Base-by-base conservation (phyloP, 2,329 filamentous ascomycete species). In the Penicillium palitans region DNA sequence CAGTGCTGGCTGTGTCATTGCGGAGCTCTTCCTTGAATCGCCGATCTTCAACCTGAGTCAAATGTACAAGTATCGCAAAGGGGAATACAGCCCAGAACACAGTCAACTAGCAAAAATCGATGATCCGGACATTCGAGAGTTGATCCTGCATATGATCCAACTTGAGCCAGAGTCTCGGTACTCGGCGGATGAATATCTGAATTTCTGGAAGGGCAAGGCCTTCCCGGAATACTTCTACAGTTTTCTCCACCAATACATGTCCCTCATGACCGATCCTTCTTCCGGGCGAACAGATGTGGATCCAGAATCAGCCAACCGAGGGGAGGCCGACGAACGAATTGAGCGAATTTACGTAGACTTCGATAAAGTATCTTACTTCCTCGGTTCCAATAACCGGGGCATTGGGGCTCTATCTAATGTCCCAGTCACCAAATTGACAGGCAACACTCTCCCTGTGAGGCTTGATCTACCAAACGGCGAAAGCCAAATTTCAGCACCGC, bases 21-120 rank as follows among this genome's bases (percentile, higher is more conserved):
- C 95, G 1, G 95, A 99, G 74, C 82, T 99, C 39, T 97, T 99
- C 66, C 84, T 98, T 6, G 95, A 99, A 76, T 85, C 92, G 0
- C 93, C 96, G 9, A 93, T 98, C n/a, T 98, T 99, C 76, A 96
- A 87, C n/a, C 83, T 99, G 12, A 96, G 91, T 67, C 93, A 98
- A 74, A 84, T 99, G 53, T 98, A 93, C 80, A 93, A 93, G 71
- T 99, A 97, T 71, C 88, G 92, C 41, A 88, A 90, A 62, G 90
- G 91, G 65, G 93, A 99, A 70, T 98, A 96, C 72, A 91, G 96
- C 68, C 93, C 93, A 0, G 86, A 87, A 52, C 87, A 90, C 47
- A 87, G 89, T 6, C 88, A 95, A 66, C 78, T 99, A 42, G 88
- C 85, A 72, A 90, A 92, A 67, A 96, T 99, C 59, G 88, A 93